A percentile compares a stretch with the other conserved stretches of the same genome.
Evolutionary conservation across 495 filamentous ascomycete genomes (phyloP).

Genomic region (Annulohypoxylon bovei): DNA sequence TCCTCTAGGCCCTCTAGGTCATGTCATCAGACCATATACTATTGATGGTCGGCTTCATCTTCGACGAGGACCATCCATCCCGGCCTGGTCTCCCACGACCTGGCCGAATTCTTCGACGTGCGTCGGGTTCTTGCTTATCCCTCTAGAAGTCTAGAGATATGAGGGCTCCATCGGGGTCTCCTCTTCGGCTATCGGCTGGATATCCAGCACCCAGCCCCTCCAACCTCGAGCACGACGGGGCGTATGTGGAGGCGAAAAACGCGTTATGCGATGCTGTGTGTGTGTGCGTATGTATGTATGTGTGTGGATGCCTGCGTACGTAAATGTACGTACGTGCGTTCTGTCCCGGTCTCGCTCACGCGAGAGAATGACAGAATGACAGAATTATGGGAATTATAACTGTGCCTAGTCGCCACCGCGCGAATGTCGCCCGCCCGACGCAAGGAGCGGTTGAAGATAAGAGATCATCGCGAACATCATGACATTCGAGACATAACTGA

Average conservation of each 20-base stretch:
- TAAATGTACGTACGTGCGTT: conserved; percentile 17
- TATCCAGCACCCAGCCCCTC: conserved; percentile 20
- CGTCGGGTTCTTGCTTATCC: conserved; percentile 37
- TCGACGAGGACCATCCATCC: conserved; percentile 27
- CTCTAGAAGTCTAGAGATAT: neutral
- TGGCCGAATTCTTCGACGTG: conserved; percentile 38
- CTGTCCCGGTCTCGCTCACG: conserved; percentile 34
- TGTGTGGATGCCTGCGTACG: conserved; percentile 21
- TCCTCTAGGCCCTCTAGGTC: neutral
- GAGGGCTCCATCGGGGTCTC: conserved; percentile 7
- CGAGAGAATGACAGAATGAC: conserved; percentile 21
- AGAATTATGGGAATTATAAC: conserved; percentile 12
- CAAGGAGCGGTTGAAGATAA: conserved; percentile 30
- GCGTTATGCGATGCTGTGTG: conserved; percentile 26
- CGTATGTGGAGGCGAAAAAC: conserved; percentile 26
- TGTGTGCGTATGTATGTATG: conserved; percentile 5
- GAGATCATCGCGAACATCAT: conserved; percentile 27
- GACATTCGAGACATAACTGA: conserved; percentile 18
- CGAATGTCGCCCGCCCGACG: conserved; percentile 24
- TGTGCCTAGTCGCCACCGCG: conserved; percentile 23
- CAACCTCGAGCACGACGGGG: conserved; percentile 8
- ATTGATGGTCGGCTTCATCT: conserved; percentile 18
- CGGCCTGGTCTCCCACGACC: conserved; percentile 3
- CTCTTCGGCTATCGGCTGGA: conserved; percentile 30
- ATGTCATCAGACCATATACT: conserved; percentile 29